Percentiles rank a stretch among this genome's conserved stretches.
These are phyloP conservation scores for Epichloe uncinata DNA, from an alignment of 2,329 filamentous ascomycete species.

Conservation along the genomic window DNA sequence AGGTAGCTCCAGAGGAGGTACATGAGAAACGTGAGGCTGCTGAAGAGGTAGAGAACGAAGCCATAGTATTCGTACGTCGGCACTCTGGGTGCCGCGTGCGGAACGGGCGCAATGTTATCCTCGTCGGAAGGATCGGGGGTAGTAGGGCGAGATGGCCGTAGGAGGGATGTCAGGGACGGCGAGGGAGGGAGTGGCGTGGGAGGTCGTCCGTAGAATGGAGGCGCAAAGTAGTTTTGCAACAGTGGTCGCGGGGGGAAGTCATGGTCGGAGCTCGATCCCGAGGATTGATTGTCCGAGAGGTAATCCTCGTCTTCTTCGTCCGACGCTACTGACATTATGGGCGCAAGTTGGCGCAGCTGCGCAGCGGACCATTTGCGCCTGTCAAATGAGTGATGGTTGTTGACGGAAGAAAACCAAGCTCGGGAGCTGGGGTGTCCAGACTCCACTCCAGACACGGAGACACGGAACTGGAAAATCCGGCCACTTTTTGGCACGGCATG, in stretches of 20 bases:
- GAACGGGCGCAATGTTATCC: slow-evolving; percentile 72
- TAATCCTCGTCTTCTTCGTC: slow-evolving; percentile 24
- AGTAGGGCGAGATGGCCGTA: slow-evolving; percentile 81
- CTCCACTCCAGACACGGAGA: no score
- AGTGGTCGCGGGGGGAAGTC: slow-evolving; percentile 31
- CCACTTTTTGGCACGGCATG: no score
- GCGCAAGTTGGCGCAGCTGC: not conserved
- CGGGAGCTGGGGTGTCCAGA: no score
- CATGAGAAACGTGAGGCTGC: slow-evolving; percentile 63
- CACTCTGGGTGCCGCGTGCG: slow-evolving; percentile 78
- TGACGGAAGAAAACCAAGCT: not conserved
- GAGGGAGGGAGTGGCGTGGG: slow-evolving; percentile 88
- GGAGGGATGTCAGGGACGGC: slow-evolving; percentile 79
- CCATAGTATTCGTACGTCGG: slow-evolving; percentile 99
- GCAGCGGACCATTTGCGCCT: not conserved
- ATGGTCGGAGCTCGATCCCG: slow-evolving; percentile 11
- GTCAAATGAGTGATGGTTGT: not conserved
- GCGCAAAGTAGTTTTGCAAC: slow-evolving; percentile 47
- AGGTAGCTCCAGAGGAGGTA: slow-evolving; percentile 77
- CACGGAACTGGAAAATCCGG: no score
- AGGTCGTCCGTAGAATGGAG: slow-evolving; percentile 95
- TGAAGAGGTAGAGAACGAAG: slow-evolving; percentile 90
- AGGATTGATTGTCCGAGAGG: slow-evolving; percentile 20
- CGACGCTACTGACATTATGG: slow-evolving; percentile 21
- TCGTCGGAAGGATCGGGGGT: slow-evolving; percentile 88